Evolutionary conservation across 257 asterid genomes (phyloP).

Genomic region (Solanum ossicruentum): DNA sequence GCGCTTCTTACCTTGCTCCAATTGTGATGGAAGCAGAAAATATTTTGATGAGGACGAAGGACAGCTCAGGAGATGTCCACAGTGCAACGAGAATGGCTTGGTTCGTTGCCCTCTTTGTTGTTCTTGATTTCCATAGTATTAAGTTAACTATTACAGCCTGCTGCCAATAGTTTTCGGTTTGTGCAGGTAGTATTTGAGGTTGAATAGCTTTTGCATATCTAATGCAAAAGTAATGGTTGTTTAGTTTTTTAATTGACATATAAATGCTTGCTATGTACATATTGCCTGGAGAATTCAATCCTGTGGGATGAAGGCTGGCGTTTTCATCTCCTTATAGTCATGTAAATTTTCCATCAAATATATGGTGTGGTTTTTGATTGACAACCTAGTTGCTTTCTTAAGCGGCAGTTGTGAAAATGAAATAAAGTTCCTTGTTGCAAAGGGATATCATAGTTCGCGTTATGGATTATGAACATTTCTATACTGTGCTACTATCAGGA

Average conservation of each 20-base stretch:
- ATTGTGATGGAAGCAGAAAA: slow-evolving; percentile 48
- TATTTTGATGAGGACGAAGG: slow-evolving; percentile 36
- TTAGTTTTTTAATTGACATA: not conserved
- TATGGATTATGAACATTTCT: not conserved
- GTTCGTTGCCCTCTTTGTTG: slow-evolving; percentile 12
- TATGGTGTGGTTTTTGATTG: not conserved
- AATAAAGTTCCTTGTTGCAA: not conserved
- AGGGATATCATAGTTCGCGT: not conserved
- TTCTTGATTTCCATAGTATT: not conserved
- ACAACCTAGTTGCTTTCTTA: not conserved
- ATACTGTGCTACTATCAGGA: not conserved
- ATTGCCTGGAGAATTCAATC: not conserved
- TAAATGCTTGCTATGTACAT: not conserved
- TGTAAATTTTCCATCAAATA: not conserved
- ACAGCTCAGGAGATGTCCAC: slow-evolving; percentile 18
- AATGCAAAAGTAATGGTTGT: not conserved
- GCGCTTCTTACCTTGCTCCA: slow-evolving; percentile 34
- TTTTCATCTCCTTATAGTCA: not conserved
- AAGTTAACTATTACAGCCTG: not conserved
- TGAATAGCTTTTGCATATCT: not conserved
- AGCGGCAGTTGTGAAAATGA: not conserved
- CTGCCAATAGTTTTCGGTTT: not conserved
- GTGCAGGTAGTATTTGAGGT: not conserved
- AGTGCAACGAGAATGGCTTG: slow-evolving; percentile 14
- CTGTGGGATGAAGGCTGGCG: not conserved